Conservation (phyloP, 1,284 basidiomycete species). For the Uromyces viciae-fabae region DNA sequence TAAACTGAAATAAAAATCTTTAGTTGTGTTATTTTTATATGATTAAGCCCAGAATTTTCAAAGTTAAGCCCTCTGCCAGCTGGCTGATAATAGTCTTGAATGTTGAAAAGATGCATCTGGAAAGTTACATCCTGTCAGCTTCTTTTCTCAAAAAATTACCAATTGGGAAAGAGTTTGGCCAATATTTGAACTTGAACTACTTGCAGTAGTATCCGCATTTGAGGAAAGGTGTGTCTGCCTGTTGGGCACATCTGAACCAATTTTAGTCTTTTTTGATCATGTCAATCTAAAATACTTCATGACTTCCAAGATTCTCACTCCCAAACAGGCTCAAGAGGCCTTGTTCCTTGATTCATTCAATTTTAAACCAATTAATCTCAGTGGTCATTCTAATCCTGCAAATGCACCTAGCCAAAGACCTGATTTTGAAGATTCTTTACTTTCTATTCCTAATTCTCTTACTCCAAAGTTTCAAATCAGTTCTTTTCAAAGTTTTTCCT, state of each 20-base stretch:
- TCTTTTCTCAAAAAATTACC: neutral
- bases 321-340: neutral
- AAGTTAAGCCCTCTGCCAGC: too few relatives aligned
- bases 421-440: neutral
- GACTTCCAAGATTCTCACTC: neutral
- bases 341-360: neutral
- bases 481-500: too few relatives aligned
- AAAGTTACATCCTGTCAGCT: neutral
- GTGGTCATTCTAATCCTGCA: neutral
- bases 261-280: constrained; percentile 20
- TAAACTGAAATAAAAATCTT: too few relatives aligned
- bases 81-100: too few relatives aligned
- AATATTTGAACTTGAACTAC: neutral
- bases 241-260: neutral
- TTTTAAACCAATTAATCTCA: neutral
- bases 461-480: too few relatives aligned
- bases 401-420: neutral
- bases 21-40: too few relatives aligned
- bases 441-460: neutral
- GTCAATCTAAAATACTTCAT: constrained; percentile 16
- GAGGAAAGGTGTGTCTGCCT: neutral
- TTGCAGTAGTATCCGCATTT: neutral
- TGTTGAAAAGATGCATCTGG: neutral
- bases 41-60: too few relatives aligned
- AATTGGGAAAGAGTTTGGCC: neutral